A percentile compares a stretch with the other conserved stretches of the same genome.
These are phyloP conservation scores for Erysiphe pulchra DNA, from an alignment of 2,329 filamentous ascomycete species.

Conservation along the genomic window DNA sequence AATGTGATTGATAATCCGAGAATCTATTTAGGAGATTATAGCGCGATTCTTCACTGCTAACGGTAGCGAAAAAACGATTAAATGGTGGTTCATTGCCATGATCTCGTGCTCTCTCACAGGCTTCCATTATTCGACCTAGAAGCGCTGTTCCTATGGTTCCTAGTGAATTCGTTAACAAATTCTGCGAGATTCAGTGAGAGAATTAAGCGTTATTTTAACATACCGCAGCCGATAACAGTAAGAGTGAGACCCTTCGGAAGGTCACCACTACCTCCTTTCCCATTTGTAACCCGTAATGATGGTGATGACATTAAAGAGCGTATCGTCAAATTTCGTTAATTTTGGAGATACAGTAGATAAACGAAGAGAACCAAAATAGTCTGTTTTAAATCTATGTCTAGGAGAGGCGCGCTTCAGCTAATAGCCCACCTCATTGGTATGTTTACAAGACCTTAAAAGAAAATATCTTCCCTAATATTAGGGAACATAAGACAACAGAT, in stretches of 20 bases:
- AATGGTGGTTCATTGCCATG: neutral
- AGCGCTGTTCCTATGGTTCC: slow-evolving; percentile 1
- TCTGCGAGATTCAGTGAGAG: neutral
- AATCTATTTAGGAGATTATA: slow-evolving; percentile 9
- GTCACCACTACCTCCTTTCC: neutral
- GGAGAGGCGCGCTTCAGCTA: no score
- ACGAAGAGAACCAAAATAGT: no score
- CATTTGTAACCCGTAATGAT: neutral
- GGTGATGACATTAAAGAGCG: neutral
- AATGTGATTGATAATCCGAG: slow-evolving; percentile 6
- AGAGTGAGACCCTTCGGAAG: neutral
- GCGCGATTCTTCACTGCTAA: slow-evolving; percentile 16
- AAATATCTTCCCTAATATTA: no score
- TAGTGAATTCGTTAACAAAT: neutral
- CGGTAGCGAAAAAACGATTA: slow-evolving; percentile 17
- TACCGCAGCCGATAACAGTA: slow-evolving; percentile 1
- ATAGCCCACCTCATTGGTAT: no score
- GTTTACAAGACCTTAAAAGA: no score
- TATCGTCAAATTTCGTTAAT: neutral
- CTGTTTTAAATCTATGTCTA: no score
- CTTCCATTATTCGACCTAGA: neutral
- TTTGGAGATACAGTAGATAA: no score
- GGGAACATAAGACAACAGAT: no score
- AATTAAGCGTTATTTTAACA: neutral
- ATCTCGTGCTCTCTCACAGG: neutral